Evolutionary conservation across 495 filamentous ascomycete genomes (phyloP), one percentile per base, ranked within the genome.

Genomic region (Tuber borchii): DNA sequence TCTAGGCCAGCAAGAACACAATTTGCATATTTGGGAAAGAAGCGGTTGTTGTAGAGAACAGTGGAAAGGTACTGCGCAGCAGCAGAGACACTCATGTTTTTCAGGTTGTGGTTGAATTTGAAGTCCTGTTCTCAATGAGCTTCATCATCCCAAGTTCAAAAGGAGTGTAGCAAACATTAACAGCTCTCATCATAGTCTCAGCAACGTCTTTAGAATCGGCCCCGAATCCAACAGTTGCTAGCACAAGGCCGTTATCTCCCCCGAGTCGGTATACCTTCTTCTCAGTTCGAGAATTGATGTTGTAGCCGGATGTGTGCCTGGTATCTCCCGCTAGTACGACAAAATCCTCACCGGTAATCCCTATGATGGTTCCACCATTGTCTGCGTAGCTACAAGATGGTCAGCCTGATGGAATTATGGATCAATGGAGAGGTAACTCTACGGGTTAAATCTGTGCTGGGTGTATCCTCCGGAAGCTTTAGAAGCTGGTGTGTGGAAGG

Each of bases 231-330:
- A 97, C 94, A 2, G 97, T 95, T 17, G 93, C 95, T 42, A 99
- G 88, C 17, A 97, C 87, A 74, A 99, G 92, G 44, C 90, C 91
- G 76, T 92, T 92, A 48, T 92, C 89, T 80, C 95, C 93, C 48
- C 96, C 95, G 81, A 99, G 97, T 85, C 91, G 93, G 89, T 96
- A 98, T 56, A 99, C 91, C 85, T 99, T 99, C 46, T 94, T 95
- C 48, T 91, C 88, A 86, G 91, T 93, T 72, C 95, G 92, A 42
- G 94, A 93, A 87, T 98, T 97, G 89, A 99, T 99, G 87, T 92
- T 98, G 90, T 98, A 99, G 83, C 95, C 95, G 61, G 91, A 90
- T 69, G 95, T 97, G 75, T 92, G 91, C 79, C 95, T 92, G 75
- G 95, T 99, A 86, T 99, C 95, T 84, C 95, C 95, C 69, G 95